Evolutionary conservation across 139 green algal species (phyloP), one percentile per base, ranked within the genome.

Genomic region (Yamagishiella unicocca): DNA sequence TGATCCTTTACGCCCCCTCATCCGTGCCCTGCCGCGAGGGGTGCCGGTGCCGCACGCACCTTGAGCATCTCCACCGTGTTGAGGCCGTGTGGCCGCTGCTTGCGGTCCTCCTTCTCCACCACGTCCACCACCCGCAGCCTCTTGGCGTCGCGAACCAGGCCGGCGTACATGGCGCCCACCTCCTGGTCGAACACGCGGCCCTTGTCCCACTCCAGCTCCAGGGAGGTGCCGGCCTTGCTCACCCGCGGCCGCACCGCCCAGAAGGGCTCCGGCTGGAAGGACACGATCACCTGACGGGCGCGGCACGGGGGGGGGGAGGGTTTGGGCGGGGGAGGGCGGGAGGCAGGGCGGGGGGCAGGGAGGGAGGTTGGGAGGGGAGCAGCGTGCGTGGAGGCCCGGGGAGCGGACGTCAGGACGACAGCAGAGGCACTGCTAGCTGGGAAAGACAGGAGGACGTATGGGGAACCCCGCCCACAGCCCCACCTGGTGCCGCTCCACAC

Each of bases 61-160:
- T 97, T 98, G n/a, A 98, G 93, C 89, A 98, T 83, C 84, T 96
- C 96, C 46, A 98, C 96, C 6, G 96, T 98, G 90, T 98, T 98
- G 45, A 98, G 87, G 8, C 96, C 96, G 27, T 53, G 37, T 0
- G 96, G 96, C 61, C 94, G 87, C n/a, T 50, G 68, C 71, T 89
- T 92, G 43, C 90, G 86, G 27, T 95, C 93, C 84, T 96, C 91
- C 70, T 96, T 96, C 43, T 91, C 87, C 14, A 46, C 87, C 40
- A 97, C 92, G 4, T 90, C 89, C 40, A 75, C 54, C 40, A 96
- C 93, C 10, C 85, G 88, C 66, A 95, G 43, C 46, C 74, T 42
- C 84, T 90, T 91, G 58, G 78, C 85, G 1, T 91, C 75, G 12
- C 81, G 55, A 35, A 94, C 89, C 86, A 83, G 58, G 9, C 35